Evolutionary conservation across 345 rosid species (phyloP).

Genomic region (Syzygium oleosum): DNA sequence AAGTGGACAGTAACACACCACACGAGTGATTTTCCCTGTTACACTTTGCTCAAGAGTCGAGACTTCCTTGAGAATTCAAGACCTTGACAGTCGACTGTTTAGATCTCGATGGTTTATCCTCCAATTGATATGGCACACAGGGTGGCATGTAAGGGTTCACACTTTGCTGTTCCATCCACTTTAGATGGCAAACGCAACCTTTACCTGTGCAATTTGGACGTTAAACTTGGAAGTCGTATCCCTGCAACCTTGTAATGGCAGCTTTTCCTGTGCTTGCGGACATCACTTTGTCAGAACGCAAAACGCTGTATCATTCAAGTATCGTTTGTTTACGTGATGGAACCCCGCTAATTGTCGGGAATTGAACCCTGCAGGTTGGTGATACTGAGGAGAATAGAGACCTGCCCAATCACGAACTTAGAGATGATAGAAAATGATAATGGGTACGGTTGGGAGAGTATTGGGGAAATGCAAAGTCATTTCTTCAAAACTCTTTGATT

Average conservation of each 20-base stretch:
- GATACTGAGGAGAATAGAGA: neutral
- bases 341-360: neutral
- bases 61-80: neutral
- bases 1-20: neutral
- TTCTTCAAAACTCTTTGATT: neutral
- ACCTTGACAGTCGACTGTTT: neutral
- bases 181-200: neutral
- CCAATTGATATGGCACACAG: neutral
- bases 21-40: neutral
- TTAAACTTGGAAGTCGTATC: neutral
- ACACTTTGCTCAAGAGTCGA: neutral
- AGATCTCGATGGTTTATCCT: neutral
- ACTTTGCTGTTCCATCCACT: neutral
- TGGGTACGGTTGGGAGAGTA: neutral
- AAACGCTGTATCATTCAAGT: neutral
- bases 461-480: neutral
- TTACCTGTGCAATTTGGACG: neutral
- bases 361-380: neutral
- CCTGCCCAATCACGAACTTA: neutral
- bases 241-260: neutral
- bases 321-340: neutral
- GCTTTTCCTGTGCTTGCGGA: neutral
- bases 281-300: neutral
- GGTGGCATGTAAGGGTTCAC: neutral
- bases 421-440: neutral